Base-by-base conservation (phyloP, 2,329 filamentous ascomycete genomes). In the Purpureocillium takamizusanense region DNA sequence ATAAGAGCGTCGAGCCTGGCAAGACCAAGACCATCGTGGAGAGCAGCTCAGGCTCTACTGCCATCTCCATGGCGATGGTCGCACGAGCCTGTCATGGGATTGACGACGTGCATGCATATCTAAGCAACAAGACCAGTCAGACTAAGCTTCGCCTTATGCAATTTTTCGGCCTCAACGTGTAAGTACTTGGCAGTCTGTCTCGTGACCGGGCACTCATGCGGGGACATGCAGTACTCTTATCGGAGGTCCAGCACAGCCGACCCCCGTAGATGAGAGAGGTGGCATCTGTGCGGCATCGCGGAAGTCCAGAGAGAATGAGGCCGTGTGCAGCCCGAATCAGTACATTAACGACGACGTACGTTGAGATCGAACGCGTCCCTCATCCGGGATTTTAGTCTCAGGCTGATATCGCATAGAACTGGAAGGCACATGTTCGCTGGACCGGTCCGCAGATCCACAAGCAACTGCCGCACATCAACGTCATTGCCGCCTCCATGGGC, bases 21-120 rank as follows among this genome's bases (percentile, higher is more conserved):
- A 63, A 65, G 45, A 73, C 70, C 63, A 36, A 70, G 34, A 70
- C 67, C 0, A 67, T 80, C 18, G 66, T 79, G 31, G 76, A 81
- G 49, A 73, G 72, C 42, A 78, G 72, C 51, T 79, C 74, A 1
- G 76, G 76, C 1, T 78, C 74, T 0, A 80, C 76, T 0, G 74
- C 78, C 18, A 70, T 78, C 28, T 79, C 75, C 0, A 69, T 80
- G 67, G 55, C 51, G 13, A 55, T 60, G 42, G 49, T 60, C 4
- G 52, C 57, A n/a, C 46, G 56, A 15, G 56, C 53, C 10, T 54
- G 58, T 21, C 52, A 48, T 40, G 63, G 62, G 51, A 68, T 53
- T 51, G 58, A 61, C 36, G 60, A 58, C 50, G 56, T 61, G 2
- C 53, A 57, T 58, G 40, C 73, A 64, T 56, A 58, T 61, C 39